Base-by-base conservation (phyloP, 495 filamentous ascomycete genomes). In the Podospora anserina region DNA sequence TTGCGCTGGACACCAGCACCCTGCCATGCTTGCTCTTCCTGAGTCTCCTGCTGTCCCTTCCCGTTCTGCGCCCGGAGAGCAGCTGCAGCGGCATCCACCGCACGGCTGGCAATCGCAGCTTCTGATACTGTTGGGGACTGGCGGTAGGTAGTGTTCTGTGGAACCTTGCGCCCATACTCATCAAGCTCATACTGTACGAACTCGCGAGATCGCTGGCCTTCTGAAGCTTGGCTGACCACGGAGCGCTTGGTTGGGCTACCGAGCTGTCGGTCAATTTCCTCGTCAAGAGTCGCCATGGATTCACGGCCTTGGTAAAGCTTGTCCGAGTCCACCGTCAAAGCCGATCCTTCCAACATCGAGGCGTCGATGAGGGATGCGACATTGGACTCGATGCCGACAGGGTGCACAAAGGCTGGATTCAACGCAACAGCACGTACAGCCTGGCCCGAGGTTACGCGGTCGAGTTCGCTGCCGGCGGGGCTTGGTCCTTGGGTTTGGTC, bases 291-390 rank as follows among this genome's bases (percentile, higher is more conserved):
- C 58, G 71, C 82, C 83, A 70, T 78, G 55, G 74, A 78, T 59
- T 76, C 72, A 15, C 76, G 74, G 20, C 73, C 72, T 63, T 77
- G 74, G 2, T 83, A 74, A 3, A n/a, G 54, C 27, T 76, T 69
- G 27, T 79, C 78, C 23, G 81, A 89, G 11, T 80, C 81, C 2
- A 77, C 75, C 2, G 85, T 90, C 18, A 92, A 59, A n/a, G 89
- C 83, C 2, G 93, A 94, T 9, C 89, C 90, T 44, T 96, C 91
- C 44, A 92, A 85, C 67, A 96, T 84, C 3, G 92, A 95, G 2
- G 92, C 92, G 32, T 96, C 91, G 60, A 92, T 86, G 9, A 97
- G 82, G 7, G 92, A 96, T 13, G 93, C 94, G 44, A 97, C 93
- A 26, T 89, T 90, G 39, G 93, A 97, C 77, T 96, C 92, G 4